Conservation (phyloP, 768 basidiomycete species). For the Tulasnella sp. region DNA sequence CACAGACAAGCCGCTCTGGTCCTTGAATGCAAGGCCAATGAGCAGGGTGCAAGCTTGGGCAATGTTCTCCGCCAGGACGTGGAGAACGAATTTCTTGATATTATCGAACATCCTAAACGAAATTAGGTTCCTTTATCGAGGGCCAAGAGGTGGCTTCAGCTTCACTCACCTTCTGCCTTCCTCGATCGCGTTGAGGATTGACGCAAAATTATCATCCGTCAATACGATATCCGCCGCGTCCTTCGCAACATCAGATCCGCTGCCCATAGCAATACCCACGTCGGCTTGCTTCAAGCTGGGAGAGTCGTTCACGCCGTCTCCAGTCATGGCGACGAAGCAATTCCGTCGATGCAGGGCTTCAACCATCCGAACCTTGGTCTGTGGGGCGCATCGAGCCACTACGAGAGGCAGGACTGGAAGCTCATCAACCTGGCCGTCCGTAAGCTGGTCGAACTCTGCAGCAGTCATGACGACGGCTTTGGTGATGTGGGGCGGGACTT, state of each 20-base stretch:
- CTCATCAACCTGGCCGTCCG: conserved; percentile 16
- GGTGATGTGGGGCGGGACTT: conserved; percentile 7
- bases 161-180: conserved; percentile 54
- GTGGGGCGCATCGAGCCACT: conserved; percentile 49
- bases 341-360: conserved; percentile 44
- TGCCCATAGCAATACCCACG: conserved; percentile 48
- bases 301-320: conserved; percentile 52
- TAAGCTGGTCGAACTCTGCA: conserved; percentile 16
- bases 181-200: conserved; percentile 55
- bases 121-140: not conserved
- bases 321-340: conserved; percentile 46
- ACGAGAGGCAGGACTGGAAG: conserved; percentile 32
- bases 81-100: conserved; percentile 49
- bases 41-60: conserved; percentile 49
- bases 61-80: conserved; percentile 47
- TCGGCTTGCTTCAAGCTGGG: conserved; percentile 47
- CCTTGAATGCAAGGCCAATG: conserved; percentile 51
- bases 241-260: conserved; percentile 46
- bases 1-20: conserved; percentile 40
- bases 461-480: conserved; percentile 13
- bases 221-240: conserved; percentile 58
- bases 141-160: conserved; percentile 24
- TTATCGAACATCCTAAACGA: conserved; percentile 42
- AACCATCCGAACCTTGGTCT: conserved; percentile 53
- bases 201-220: conserved; percentile 57